Percentiles rank a stretch among this genome's conserved stretches.
These are phyloP conservation scores for Boechera stricta DNA, from an alignment of 345 rosid species.

Conservation along the genomic window DNA sequence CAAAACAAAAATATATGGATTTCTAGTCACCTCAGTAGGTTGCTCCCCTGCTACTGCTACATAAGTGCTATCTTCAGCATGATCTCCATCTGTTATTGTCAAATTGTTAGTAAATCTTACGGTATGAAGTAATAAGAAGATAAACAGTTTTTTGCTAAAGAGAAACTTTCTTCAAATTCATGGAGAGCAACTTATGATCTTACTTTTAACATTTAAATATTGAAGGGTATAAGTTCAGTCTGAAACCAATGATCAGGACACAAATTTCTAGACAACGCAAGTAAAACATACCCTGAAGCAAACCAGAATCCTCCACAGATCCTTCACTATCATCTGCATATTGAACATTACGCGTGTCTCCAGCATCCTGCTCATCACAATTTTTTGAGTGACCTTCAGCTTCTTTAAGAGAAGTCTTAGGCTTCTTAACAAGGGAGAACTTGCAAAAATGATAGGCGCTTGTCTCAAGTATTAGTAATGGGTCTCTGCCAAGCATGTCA, in stretches of 20 bases:
- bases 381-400: conserved; percentile 29
- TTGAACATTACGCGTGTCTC: conserved; percentile 39
- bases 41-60: conserved; percentile 85
- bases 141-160: too few species aligned
- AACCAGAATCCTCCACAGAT: conserved; percentile 42
- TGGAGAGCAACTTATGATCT: background rate
- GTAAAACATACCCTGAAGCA: conserved; percentile 50
- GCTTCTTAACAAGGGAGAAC: conserved; percentile 75
- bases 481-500: conserved; percentile 53
- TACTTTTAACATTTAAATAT: background rate
- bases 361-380: conserved; percentile 42
- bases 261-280: background rate
- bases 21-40: conserved; percentile 62
- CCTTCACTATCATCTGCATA: conserved; percentile 38
- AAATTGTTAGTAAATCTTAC: conserved; percentile 11
- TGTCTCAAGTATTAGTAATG: conserved; percentile 61
- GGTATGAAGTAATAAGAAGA: too few species aligned
- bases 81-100: conserved; percentile 47
- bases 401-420: conserved; percentile 46
- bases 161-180: background rate
- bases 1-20: background rate
- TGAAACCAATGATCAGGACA: background rate
- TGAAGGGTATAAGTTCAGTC: too few species aligned
- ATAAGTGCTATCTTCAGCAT: conserved; percentile 53
- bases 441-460: conserved; percentile 93